Percentiles rank a stretch among this genome's conserved stretches.
phyloP scores from a whole-genome alignment of 2,329 filamentous ascomycete species.

The Alternaria triticimaculans region DNA sequence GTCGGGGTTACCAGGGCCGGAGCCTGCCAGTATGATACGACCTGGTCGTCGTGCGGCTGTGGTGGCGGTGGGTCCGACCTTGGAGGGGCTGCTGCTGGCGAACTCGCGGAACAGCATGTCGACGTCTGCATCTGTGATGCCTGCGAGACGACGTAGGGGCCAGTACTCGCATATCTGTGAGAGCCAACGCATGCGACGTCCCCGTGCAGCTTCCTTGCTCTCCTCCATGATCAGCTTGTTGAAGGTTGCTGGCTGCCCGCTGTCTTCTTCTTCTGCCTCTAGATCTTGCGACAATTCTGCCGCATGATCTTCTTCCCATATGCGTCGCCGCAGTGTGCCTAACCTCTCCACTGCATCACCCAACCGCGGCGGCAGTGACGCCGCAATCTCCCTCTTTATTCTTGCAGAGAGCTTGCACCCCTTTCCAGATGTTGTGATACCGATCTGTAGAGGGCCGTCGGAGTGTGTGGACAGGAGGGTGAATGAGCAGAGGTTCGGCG shows the following conservation, averaged over 20 bases:
- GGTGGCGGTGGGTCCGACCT: conserved; percentile 30
- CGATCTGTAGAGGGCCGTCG: conserved; percentile 91
- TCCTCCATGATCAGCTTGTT: conserved; percentile 81
- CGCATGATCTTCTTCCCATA: conserved; percentile 58
- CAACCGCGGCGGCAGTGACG: conserved; percentile 75
- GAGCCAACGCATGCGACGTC: conserved; percentile 87
- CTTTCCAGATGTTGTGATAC: conserved; percentile 92
- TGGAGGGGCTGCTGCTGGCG: conserved; percentile 49
- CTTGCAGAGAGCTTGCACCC: conserved; percentile 93
- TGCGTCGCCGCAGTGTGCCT: conserved; percentile 60
- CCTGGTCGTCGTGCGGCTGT: conserved; percentile 56
- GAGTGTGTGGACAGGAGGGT: conserved; percentile 85
- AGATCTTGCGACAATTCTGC: conserved; percentile 54
- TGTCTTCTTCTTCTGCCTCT: conserved; percentile 65
- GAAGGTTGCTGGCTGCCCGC: conserved; percentile 80
- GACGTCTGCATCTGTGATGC: conserved; percentile 80
- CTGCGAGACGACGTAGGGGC: conserved; percentile 82
- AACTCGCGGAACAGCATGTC: conserved; percentile 79
- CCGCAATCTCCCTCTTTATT: conserved; percentile 85
- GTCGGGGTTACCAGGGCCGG: conserved; percentile 90
- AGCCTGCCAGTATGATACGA: conserved; percentile 85
- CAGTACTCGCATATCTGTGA: conserved; percentile 98
- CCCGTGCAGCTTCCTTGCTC: conserved; percentile 76
- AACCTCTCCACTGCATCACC: conserved; percentile 79
- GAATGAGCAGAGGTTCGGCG: conserved; percentile 86